phyloP scores from a whole-genome alignment of 176 grass and related monocot genomes.

The Oryza glumipatula region DNA sequence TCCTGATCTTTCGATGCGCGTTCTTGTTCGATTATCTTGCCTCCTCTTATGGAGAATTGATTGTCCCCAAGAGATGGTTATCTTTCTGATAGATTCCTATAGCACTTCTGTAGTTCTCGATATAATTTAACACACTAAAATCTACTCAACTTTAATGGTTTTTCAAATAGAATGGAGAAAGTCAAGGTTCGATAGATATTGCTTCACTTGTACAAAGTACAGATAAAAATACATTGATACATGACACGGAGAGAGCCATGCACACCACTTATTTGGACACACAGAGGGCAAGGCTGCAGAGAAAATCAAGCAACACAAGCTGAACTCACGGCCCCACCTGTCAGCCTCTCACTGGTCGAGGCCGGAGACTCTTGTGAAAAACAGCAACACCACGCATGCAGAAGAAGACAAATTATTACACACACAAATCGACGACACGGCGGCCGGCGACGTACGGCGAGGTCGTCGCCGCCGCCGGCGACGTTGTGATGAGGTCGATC shows the following conservation, averaged over 20 bases:
- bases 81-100: too few relatives aligned
- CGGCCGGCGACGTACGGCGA: neutral
- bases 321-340: slow-evolving; percentile 2
- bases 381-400: neutral
- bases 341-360: slow-evolving; percentile 14
- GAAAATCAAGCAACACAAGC: too few relatives aligned
- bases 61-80: too few relatives aligned
- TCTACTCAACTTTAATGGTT: too few relatives aligned
- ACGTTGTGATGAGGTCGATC: neutral
- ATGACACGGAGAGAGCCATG: neutral
- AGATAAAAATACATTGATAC: neutral
- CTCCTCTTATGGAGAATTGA: too few relatives aligned
- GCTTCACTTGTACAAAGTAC: neutral
- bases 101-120: too few relatives aligned
- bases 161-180: neutral
- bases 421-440: neutral
- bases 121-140: too few relatives aligned
- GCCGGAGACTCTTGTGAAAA: neutral
- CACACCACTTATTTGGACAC: slow-evolving; percentile 8
- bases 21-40: too few relatives aligned
- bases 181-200: neutral
- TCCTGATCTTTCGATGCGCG: too few relatives aligned
- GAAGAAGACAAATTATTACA: neutral
- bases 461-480: neutral
- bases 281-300: neutral